phyloP scores from a whole-genome alignment of 495 filamentous ascomycete species.

The Elaphomyces granulatus region DNA sequence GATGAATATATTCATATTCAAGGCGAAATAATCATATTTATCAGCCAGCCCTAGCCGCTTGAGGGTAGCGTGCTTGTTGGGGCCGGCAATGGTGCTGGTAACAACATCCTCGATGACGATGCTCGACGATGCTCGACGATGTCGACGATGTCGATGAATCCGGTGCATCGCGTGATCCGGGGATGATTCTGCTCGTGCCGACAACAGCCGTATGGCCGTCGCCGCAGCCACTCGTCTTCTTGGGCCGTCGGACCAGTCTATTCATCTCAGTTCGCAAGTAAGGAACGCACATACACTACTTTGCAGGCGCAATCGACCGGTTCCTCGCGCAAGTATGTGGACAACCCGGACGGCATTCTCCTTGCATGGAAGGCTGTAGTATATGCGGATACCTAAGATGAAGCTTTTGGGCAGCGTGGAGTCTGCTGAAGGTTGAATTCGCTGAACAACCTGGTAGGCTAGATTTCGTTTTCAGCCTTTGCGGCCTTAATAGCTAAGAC shows the following conservation, averaged over 20 bases:
- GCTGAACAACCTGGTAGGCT: not conserved
- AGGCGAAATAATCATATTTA: no score
- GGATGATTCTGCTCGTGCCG: no score
- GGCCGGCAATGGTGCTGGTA: conserved; percentile 35
- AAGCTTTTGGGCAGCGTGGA: not conserved
- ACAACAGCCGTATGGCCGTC: not conserved
- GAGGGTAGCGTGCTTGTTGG: conserved; percentile 36
- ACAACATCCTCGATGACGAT: conserved; percentile 32
- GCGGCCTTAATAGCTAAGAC: no score
- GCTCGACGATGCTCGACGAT: conserved; percentile 5
- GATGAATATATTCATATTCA: no score
- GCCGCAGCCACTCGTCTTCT: not conserved
- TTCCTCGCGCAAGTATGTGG: not conserved
- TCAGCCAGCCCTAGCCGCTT: conserved; percentile 30
- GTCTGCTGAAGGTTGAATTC: not conserved
- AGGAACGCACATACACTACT: not conserved
- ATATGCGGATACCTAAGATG: not conserved
- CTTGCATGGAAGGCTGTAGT: not conserved
- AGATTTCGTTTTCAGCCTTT: not conserved
- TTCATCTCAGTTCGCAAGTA: not conserved
- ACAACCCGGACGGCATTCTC: not conserved
- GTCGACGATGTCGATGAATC: no score
- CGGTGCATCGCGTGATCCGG: no score
- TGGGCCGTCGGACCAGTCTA: not conserved
- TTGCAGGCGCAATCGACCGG: not conserved